Evolutionary conservation across 805 yeast genomes (phyloP).

Genomic region (Zygosaccharomyces bailii): DNA sequence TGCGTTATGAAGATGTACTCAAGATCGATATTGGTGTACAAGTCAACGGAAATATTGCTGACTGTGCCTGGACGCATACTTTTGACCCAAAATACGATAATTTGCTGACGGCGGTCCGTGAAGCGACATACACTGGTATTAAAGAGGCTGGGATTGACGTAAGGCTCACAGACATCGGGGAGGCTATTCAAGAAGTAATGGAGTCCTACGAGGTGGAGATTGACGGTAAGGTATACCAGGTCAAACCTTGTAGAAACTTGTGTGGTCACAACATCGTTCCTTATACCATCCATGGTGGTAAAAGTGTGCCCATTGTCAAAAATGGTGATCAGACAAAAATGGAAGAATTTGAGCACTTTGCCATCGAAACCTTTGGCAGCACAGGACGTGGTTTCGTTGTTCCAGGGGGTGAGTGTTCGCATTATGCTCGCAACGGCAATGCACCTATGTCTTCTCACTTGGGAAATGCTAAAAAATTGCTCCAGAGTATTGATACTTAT

Average conservation of each 20-base stretch:
- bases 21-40: slow-evolving; percentile 97
- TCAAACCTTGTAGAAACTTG: slow-evolving; percentile 85
- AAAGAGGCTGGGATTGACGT: slow-evolving; percentile 95
- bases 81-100: slow-evolving; percentile 81
- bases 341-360: slow-evolving; percentile 98
- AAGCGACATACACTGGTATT: slow-evolving; percentile 91
- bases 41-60: slow-evolving; percentile 89
- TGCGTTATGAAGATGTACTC: slow-evolving; percentile 87
- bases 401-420: slow-evolving; percentile 89
- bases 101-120: slow-evolving; percentile 79
- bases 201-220: slow-evolving; percentile 92
- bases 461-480: slow-evolving; percentile 65
- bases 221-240: slow-evolving; percentile 78
- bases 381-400: slow-evolving; percentile 92
- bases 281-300: slow-evolving; percentile 87
- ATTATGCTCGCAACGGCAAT: slow-evolving; percentile 67
- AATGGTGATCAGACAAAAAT: slow-evolving; percentile 92
- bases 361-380: slow-evolving; percentile 96
- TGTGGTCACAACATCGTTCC: slow-evolving; percentile 92
- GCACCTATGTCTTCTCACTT: slow-evolving; percentile 37
- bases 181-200: slow-evolving; percentile 94
- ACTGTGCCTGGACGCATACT: slow-evolving; percentile 90
- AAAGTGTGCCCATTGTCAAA: slow-evolving; percentile 93
- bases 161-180: slow-evolving; percentile 91
- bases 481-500: slow-evolving; percentile 66